These are phyloP conservation scores for Phtheirospermum japonicum DNA, from an alignment of 257 asterid species.

Conservation along the genomic window DNA sequence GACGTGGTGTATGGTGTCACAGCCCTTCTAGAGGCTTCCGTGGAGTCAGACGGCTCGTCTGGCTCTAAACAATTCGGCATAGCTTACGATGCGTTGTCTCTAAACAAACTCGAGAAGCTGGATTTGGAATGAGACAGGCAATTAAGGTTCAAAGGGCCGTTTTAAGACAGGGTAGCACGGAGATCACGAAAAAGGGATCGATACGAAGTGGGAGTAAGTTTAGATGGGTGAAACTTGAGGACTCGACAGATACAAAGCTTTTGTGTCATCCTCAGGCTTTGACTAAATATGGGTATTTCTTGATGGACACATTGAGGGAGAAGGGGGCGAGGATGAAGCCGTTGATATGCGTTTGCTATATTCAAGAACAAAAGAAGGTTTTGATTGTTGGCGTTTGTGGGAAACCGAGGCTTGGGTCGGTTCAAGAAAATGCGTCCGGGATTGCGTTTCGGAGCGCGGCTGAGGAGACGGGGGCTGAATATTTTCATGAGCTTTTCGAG, in stretches of 20 bases:
- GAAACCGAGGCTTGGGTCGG: slow-evolving; percentile 90
- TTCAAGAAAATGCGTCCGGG: slow-evolving; percentile 91
- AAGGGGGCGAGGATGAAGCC: slow-evolving; percentile 99
- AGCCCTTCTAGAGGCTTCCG: slow-evolving; percentile 75
- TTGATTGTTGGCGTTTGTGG: slow-evolving; percentile 92
- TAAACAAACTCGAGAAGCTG: slow-evolving; percentile 70
- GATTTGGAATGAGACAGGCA: slow-evolving; percentile 85
- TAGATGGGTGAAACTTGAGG: slow-evolving; percentile 95
- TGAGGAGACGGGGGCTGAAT: slow-evolving; percentile 88
- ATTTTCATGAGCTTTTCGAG: slow-evolving; percentile 91
- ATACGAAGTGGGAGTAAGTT: slow-evolving; percentile 95
- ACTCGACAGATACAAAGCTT: slow-evolving; percentile 72
- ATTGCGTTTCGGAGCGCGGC: slow-evolving; percentile 89
- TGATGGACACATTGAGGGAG: slow-evolving; percentile 93
- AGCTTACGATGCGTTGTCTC: slow-evolving; percentile 84
- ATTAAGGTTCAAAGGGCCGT: slow-evolving; percentile 91
- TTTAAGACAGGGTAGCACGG: slow-evolving; percentile 95
- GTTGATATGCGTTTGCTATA: slow-evolving; percentile 78
- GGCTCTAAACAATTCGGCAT: slow-evolving; percentile 73
- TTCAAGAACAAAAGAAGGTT: slow-evolving; percentile 55
- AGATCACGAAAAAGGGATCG: slow-evolving; percentile 87
- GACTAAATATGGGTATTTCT: slow-evolving; percentile 82
- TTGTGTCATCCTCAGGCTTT: slow-evolving; percentile 89
- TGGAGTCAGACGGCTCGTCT: slow-evolving; percentile 80
- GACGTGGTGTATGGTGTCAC: slow-evolving; percentile 94